Evolutionary conservation across 2,329 filamentous ascomycete genomes (phyloP), one percentile per base, ranked within the genome.

Genomic region (Metarhizium humberi): DNA sequence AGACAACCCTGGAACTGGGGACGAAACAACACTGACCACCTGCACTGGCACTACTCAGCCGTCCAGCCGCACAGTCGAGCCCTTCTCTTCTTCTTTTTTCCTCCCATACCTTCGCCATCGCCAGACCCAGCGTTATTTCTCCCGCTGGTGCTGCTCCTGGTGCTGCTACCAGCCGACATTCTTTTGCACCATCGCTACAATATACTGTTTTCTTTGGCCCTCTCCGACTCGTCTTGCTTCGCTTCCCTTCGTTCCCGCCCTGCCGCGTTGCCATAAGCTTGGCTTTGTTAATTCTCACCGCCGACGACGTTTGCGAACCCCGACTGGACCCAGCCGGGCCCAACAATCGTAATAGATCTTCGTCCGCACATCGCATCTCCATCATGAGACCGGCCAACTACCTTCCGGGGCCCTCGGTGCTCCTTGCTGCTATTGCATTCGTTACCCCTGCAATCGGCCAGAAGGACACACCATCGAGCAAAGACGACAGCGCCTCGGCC

Each of bases 381-480:
- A 63, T 13, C 18, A 69, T 69, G 67, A 59, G 64, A 54, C 66
- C 64, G 10, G 52, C 59, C 57, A 64, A 61, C 51, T 64, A 61
- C 47, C 51, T 68, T 11, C 61, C 65, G 36, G 57, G 55, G 55
- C 58, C 63, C 16, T 60, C 61, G 56, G 57, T 65, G 49, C 53
- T 68, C 57, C 55, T 71, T 53, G 61, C 66, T 32, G 60, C 62
- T 20, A 47, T 70, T 18, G 57, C 60, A 10, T 64, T 70, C 42
- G 62, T 67, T 49, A 56, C 62, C 18, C 58, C 70, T 13, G 66
- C 56, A n/a, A 59, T 66, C 54, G 72, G 71, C n/a, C 69, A 71
- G 57, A 58, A 61, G 25, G 63, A 60, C 40, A 34, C 50, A 14
- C n/a, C 34, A 11, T 52, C 54, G 4, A 52, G 43, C 29, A n/a